phyloP scores from a whole-genome alignment of 202 grass and related monocot genomes.

The Carex sylvatica region DNA sequence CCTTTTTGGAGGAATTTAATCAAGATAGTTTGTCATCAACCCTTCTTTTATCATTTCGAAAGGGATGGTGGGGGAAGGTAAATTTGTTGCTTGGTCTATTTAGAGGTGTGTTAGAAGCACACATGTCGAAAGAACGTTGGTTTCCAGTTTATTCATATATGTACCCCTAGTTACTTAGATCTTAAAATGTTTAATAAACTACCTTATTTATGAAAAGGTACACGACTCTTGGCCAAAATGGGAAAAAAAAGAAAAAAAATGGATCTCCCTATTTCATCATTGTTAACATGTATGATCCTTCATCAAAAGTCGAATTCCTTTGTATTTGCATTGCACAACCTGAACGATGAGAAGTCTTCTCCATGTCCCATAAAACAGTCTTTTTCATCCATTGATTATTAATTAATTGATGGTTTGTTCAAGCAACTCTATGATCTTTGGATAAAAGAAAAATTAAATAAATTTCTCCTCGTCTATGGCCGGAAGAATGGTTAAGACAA shows the following conservation, averaged over 20 bases:
- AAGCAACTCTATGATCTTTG: not conserved
- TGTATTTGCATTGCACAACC: not conserved
- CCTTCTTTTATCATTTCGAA: not conserved
- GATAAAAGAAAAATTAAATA: not conserved
- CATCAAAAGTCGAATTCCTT: not conserved
- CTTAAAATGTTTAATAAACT: not conserved
- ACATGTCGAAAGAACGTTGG: not conserved
- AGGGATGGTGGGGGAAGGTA: not conserved
- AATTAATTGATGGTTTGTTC: not conserved
- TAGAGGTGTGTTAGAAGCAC: not conserved
- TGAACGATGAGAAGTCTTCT: not conserved
- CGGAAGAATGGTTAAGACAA: not conserved
- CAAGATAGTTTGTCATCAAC: not conserved
- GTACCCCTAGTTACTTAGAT: not conserved
- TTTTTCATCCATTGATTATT: not conserved
- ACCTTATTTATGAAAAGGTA: not conserved
- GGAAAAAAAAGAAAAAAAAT: not conserved
- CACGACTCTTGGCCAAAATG: not conserved
- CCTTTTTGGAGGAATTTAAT: not conserved
- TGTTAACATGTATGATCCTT: not conserved
- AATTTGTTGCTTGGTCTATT: constrained; percentile 17
- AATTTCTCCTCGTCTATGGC: not conserved
- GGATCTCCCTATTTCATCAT: not conserved
- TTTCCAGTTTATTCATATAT: not conserved
- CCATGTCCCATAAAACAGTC: not conserved